Conservation (phyloP, 2,329 filamentous ascomycete genomes). For the Aspergillus vadensis region DNA sequence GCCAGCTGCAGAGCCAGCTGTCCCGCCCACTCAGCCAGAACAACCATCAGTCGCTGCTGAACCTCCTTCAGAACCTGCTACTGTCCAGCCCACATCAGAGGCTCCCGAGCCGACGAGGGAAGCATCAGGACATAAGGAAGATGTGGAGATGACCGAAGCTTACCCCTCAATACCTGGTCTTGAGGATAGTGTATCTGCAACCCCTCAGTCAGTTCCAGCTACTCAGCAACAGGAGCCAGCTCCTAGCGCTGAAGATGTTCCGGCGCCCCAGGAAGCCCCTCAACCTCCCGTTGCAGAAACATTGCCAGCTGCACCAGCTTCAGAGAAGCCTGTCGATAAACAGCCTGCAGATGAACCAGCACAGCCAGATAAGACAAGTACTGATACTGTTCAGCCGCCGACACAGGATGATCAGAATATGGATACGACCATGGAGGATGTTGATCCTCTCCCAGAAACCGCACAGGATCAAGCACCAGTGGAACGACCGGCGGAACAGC, state of each 20-base stretch:
- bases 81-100: background rate
- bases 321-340: background rate
- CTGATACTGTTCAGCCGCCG: slow-evolving; percentile 1
- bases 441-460: slow-evolving; percentile 3
- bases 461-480: slow-evolving; percentile 5
- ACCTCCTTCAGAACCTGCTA: background rate
- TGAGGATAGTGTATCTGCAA: slow-evolving; percentile 4
- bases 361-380: slow-evolving; percentile 13
- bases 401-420: slow-evolving; percentile 1
- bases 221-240: background rate
- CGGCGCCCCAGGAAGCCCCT: slow-evolving; percentile 6
- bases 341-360: slow-evolving; percentile 14
- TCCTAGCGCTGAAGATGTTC: slow-evolving; percentile 1
- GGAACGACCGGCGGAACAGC: slow-evolving; percentile 5
- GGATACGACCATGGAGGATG: slow-evolving; percentile 13
- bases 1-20: slow-evolving; percentile 6
- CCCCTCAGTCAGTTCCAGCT: slow-evolving; percentile 1
- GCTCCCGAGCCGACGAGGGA: slow-evolving; percentile 1
- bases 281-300: background rate
- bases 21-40: background rate
- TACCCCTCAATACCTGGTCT: slow-evolving; percentile 1
- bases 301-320: background rate
- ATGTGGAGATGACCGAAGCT: slow-evolving; percentile 23
- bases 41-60: slow-evolving; percentile 2
- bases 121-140: slow-evolving; percentile 11